Conservation (phyloP, 495 filamentous ascomycete species). For the Penicillium steckii region DNA sequence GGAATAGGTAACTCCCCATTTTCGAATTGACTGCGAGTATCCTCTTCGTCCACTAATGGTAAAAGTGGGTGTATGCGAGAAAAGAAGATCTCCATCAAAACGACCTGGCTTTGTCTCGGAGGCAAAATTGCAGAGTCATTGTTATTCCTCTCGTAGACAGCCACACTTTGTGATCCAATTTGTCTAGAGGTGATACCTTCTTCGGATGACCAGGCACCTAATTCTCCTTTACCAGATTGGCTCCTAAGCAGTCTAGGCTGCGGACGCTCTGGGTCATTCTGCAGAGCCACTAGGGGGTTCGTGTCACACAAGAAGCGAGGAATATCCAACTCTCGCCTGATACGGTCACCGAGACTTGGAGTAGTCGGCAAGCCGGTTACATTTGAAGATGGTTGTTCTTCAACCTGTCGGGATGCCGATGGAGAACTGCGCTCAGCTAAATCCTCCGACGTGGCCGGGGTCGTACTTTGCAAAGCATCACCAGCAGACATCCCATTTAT, state of each 20-base stretch:
- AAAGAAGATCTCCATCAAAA: constrained; percentile 24
- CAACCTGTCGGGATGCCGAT: background rate
- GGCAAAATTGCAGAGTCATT: constrained; percentile 7
- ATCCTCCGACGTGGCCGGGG: background rate
- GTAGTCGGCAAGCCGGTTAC: background rate
- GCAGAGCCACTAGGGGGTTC: background rate
- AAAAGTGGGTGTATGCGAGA: constrained; percentile 23
- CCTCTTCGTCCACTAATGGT: constrained; percentile 30
- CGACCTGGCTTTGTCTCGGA: constrained; percentile 16
- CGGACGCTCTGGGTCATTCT: background rate
- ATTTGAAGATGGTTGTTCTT: background rate
- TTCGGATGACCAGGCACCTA: constrained; percentile 19
- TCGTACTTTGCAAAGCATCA: background rate
- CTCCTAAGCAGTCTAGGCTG: background rate
- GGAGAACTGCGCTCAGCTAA: background rate
- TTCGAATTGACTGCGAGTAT: constrained; percentile 13
- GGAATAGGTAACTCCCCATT: constrained; percentile 14
- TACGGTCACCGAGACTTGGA: background rate
- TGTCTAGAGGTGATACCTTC: constrained; percentile 1
- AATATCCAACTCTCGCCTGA: background rate
- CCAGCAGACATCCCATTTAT: background rate
- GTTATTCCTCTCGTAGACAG: background rate
- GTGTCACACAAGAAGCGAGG: background rate
- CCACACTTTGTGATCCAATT: background rate
- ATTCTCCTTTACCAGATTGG: constrained; percentile 16